Base-by-base conservation (phyloP, 495 filamentous ascomycete genomes). In the Margaritispora aquatica region DNA sequence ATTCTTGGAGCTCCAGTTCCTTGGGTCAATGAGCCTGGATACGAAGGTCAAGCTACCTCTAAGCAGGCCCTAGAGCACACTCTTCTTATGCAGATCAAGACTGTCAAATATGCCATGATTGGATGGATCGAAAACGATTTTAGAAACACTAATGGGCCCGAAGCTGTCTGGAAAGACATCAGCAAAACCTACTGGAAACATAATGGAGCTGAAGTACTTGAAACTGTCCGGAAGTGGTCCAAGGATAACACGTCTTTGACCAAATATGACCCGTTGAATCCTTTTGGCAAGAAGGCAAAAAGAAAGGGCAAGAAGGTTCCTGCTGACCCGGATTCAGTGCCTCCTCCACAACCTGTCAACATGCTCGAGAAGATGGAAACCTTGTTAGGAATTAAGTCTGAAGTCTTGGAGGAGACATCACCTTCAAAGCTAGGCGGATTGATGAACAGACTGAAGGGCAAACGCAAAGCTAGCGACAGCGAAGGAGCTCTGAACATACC, bases 11-110 rank as follows among this genome's bases (percentile, higher is more conserved):
- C 77, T 2, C 52, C 57, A 9, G 55, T 79, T 24, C 84, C 84
- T 2, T 80, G 73, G 69, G 77, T 76, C 71, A 86, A 85, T 66
- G 80, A 86, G 60, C 83, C 84, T 0, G 76, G 78, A 13, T 66
- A 67, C 26, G 75, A 80, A 56, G 27, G 44, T 2, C 17, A 27
- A 5, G 26, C 59, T 3, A 59, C 72, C 36, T 62, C 66, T 13
- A 27, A 50, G 1, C 38, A 56, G 8, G 70, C 68, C 1, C 38
- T 70, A 9, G 50, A 48, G 1, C 77, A 78, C 64, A 81, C 77
- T 55, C 49, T 63, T 1, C 46, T 52, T 1, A 64, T 79, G 9
- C 74, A 72, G 44, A 20, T 22, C 1, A 56, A 68, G 51, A 83
- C 79, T 0, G 52, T 81, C 27, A 60, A 67, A 21, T 66, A 76